Evolutionary conservation across 495 filamentous ascomycete genomes (phyloP).

Genomic region (Physcia stellaris): DNA sequence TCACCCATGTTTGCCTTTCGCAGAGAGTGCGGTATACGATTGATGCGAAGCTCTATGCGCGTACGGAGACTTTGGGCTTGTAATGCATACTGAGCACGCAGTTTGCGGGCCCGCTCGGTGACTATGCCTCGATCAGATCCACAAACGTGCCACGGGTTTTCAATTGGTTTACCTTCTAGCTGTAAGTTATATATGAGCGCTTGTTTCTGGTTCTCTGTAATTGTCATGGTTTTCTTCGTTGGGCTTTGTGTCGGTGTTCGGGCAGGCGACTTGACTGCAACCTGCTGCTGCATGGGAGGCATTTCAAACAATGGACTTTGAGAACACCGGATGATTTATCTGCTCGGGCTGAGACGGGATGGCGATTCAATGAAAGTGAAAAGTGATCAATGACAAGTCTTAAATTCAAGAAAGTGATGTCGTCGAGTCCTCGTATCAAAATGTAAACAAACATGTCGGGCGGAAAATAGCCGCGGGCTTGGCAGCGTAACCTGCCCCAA

Average conservation of each 20-base stretch:
- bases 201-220: constrained; percentile 72
- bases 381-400: no score
- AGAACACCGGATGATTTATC: no score
- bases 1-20: constrained; percentile 78
- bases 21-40: constrained; percentile 72
- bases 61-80: constrained; percentile 73
- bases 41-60: constrained; percentile 87
- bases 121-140: constrained; percentile 37
- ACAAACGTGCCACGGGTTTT: constrained; percentile 1
- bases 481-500: not conserved
- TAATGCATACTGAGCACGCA: constrained; percentile 78
- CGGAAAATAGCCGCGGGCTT: constrained; percentile 1
- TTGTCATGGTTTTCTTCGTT: constrained; percentile 44
- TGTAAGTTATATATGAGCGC: constrained; percentile 85
- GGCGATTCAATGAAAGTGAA: no score
- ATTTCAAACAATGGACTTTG: not conserved
- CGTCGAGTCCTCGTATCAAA: not conserved
- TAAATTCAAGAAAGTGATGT: not conserved
- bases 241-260: constrained; percentile 43
- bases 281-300: constrained; percentile 11
- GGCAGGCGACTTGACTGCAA: constrained; percentile 27
- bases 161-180: constrained; percentile 61
- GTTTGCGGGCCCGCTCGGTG: constrained; percentile 78
- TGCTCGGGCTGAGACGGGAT: no score
- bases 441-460: constrained; percentile 1